Base-by-base conservation (phyloP, 192 early-diverging fungal genomes). In the Chytriomyces confervae region DNA sequence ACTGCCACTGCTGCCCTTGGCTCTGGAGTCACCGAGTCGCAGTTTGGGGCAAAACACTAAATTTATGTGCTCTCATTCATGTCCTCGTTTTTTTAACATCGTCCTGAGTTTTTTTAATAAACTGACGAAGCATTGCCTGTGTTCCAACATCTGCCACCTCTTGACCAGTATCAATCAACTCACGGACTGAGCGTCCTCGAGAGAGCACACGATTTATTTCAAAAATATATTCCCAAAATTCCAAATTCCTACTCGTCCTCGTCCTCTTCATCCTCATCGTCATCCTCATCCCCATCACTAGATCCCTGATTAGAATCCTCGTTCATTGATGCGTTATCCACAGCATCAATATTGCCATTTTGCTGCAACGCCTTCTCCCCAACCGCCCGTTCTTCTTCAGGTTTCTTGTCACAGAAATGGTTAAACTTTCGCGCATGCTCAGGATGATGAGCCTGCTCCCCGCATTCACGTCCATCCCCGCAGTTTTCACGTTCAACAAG, bases 1-100 rank as follows among this genome's bases (percentile, higher is more conserved):
- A 91, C 94, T 5, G 91, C 95, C 27, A 97, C 96, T 8, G 92
- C 97, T 45, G 97, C 97, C 70, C 95, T 98, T 95, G 97, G 97
- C 72, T 88, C 91, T 71, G 97, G 83, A 61, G 86, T 87, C 13
- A 87, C 86, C n/a, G 86, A 87, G 71, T 71, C 63, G 9, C 86
- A 87, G 76, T 87, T 87, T 62, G 48, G 61, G 23, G 61, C 71
- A 20, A 83, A 77, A 69, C 61, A 72, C 49, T 79, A 66, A 79
- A 1, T 13, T 27, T 23, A 10, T 23, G 13, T 36, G 16, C 27
- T 27, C 9, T 64, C 53, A 57, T 57, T 57, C 53, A 18, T 57
- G 11, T 20, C 11, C 3, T 57, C 53, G 0, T 57, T 57, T 18
- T 57, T 57, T 57, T 3, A 36, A 36, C 29, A 36, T 57, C 11